Percentiles rank a stretch among this genome's conserved stretches.
Conservation (phyloP, 2,329 filamentous ascomycete genomes). For the Ophiocordyceps camponoti-saundersi region DNA sequence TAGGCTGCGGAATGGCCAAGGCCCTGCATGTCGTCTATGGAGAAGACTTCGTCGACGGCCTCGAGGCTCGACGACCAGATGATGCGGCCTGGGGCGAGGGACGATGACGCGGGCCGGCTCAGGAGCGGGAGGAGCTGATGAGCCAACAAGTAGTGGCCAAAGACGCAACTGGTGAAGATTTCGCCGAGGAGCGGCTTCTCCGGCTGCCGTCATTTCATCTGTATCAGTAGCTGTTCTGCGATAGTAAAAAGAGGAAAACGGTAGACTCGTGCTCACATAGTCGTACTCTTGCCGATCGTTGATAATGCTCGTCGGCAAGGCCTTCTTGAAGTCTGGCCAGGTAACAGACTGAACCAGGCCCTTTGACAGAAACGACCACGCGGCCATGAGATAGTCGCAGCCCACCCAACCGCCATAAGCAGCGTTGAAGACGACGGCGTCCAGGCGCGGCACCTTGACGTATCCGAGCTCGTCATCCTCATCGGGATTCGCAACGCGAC, state of each 20-base stretch:
- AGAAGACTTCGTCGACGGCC: slow-evolving; percentile 35
- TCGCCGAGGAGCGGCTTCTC: slow-evolving; percentile 48
- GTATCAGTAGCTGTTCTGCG: not conserved
- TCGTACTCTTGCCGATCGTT: slow-evolving; percentile 18
- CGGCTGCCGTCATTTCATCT: slow-evolving; percentile 21
- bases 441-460: slow-evolving; percentile 50
- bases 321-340: slow-evolving; percentile 63
- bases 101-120: slow-evolving; percentile 20
- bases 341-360: slow-evolving; percentile 53
- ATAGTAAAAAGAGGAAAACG: too few relatives aligned
- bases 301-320: slow-evolving; percentile 28
- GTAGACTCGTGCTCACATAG: slow-evolving; percentile 12
- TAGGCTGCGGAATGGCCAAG: slow-evolving; percentile 49
- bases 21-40: slow-evolving; percentile 60
- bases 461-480: slow-evolving; percentile 17
- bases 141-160: slow-evolving; percentile 82
- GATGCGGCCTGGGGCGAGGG: slow-evolving; percentile 42
- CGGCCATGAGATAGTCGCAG: slow-evolving; percentile 49
- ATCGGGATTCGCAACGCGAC: slow-evolving; percentile 27
- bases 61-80: slow-evolving; percentile 83
- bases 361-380: slow-evolving; percentile 32
- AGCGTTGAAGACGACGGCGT: slow-evolving; percentile 71
- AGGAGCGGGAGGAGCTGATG: slow-evolving; percentile 69
- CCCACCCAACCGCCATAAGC: slow-evolving; percentile 77
- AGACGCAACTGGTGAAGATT: slow-evolving; percentile 82